Conservation (phyloP, 2,329 filamentous ascomycete species). For the Talaromyces amestolkiae region DNA sequence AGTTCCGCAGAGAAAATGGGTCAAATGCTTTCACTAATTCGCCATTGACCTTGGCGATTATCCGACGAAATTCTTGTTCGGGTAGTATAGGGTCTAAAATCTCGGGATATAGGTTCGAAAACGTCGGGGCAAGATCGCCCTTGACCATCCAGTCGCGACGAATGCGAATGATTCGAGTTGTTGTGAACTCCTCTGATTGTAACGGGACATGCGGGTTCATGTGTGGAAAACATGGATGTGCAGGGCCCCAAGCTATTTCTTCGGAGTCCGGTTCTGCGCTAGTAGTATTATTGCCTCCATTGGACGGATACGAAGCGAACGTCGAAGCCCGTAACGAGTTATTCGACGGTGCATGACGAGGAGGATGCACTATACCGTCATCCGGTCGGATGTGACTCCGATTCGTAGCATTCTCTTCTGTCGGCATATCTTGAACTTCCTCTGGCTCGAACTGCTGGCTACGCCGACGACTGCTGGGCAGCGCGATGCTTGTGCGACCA, state of each 20-base stretch:
- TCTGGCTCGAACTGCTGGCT: constrained; percentile 26
- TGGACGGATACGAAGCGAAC: constrained; percentile 40
- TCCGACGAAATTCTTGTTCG: constrained; percentile 79
- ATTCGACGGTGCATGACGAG: constrained; percentile 41
- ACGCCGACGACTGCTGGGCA: constrained; percentile 46
- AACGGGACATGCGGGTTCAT: constrained; percentile 85
- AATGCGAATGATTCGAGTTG: constrained; percentile 87
- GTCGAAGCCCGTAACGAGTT: constrained; percentile 42
- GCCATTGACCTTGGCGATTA: constrained; percentile 79
- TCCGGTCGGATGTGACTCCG: constrained; percentile 19
- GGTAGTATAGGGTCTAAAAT: constrained; percentile 83
- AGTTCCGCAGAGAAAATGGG: constrained; percentile 72
- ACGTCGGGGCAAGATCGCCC: constrained; percentile 87
- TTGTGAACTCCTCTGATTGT: constrained; percentile 68
- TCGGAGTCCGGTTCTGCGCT: constrained; percentile 57
- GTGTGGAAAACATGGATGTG: constrained; percentile 92
- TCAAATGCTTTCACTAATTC: constrained; percentile 75
- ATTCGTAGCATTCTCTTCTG: constrained; percentile 25
- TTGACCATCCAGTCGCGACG: constrained; percentile 85
- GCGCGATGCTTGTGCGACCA: constrained; percentile 52
- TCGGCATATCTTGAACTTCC: constrained; percentile 27
- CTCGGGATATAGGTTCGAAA: constrained; percentile 93
- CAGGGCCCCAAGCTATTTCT: constrained; percentile 84
- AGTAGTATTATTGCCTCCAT: constrained; percentile 30
- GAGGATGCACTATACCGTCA: constrained; percentile 25